Percentiles rank a stretch among this genome's conserved stretches.
These are phyloP conservation scores for Mucor mucedo DNA, from an alignment of 371 early-diverging fungal genomes.

Conservation along the genomic window DNA sequence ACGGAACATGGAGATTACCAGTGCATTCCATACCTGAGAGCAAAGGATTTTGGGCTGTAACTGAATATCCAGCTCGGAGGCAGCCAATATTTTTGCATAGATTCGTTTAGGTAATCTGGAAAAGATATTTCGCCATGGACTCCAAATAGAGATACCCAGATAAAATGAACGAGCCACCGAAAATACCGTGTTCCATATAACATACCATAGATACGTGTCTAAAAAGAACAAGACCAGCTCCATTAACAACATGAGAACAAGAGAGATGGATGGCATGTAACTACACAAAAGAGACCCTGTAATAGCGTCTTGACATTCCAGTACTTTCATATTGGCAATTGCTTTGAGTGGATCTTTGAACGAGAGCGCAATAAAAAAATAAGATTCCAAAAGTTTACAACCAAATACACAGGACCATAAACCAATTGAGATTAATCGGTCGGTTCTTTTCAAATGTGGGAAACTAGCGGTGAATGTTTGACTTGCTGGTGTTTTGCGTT, in stretches of 20 bases:
- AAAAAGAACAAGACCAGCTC: slow-evolving; percentile 82
- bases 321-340: slow-evolving; percentile 56
- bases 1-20: slow-evolving; percentile 86
- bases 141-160: slow-evolving; percentile 83
- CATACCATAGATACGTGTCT: slow-evolving; percentile 92
- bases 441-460: slow-evolving; percentile 69
- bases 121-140: slow-evolving; percentile 87
- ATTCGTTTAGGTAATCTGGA: slow-evolving; percentile 84
- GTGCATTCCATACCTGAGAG: slow-evolving; percentile 88
- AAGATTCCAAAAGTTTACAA: slow-evolving; percentile 80
- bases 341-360: slow-evolving; percentile 81
- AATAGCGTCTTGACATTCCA: slow-evolving; percentile 59
- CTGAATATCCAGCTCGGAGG: slow-evolving; percentile 68
- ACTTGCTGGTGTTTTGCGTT: slow-evolving; percentile 57
- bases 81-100: slow-evolving; percentile 77
- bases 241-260: slow-evolving; percentile 75
- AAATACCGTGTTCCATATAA: slow-evolving; percentile 81
- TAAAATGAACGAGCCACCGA: slow-evolving; percentile 80
- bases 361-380: slow-evolving; percentile 79
- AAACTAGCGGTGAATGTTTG: slow-evolving; percentile 81
- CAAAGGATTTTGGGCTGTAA: slow-evolving; percentile 77
- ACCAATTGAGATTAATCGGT: slow-evolving; percentile 72
- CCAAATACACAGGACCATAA: slow-evolving; percentile 79
- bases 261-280: slow-evolving; percentile 69
- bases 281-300: slow-evolving; percentile 58